Evolutionary conservation across 768 basidiomycete genomes (phyloP).

Genomic region (Pleurotus sapidus): DNA sequence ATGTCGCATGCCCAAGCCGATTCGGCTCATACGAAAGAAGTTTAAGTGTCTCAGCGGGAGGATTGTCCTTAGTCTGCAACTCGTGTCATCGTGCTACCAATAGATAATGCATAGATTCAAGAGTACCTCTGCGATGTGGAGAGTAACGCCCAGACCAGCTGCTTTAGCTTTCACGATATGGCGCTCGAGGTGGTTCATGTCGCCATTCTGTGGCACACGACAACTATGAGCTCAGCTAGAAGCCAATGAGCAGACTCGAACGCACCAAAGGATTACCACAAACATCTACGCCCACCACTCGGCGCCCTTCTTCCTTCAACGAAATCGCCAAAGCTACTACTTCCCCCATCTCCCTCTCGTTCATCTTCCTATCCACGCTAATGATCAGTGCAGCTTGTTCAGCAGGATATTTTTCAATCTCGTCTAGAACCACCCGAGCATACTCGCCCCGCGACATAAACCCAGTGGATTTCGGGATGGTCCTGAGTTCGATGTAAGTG

Average conservation of each 20-base stretch:
- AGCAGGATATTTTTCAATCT: conserved; percentile 54
- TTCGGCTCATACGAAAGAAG: conserved; percentile 64
- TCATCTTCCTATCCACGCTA: conserved; percentile 76
- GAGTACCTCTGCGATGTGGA: conserved; percentile 83
- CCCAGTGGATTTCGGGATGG: conserved; percentile 61
- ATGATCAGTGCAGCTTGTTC: conserved; percentile 62
- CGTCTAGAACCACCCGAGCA: conserved; percentile 60
- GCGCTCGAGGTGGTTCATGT: conserved; percentile 46
- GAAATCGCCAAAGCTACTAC: conserved; percentile 54
- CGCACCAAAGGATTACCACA: conserved; percentile 67
- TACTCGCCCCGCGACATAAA: conserved; percentile 62
- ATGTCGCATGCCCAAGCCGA: conserved; percentile 80
- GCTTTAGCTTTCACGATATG: conserved; percentile 53
- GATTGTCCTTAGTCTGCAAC: conserved; percentile 26
- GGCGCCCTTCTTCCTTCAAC: conserved; percentile 52
- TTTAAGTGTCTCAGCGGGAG: conserved; percentile 53
- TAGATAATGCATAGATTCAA: background rate
- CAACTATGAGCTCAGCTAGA: background rate
- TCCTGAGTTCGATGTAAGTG: conserved; percentile 79
- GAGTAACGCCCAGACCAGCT: conserved; percentile 67
- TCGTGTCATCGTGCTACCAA: too few relatives aligned
- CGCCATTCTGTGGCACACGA: conserved; percentile 37
- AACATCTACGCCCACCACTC: conserved; percentile 76
- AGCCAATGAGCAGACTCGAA: background rate
- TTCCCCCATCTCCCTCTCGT: conserved; percentile 43